Evolutionary conservation across 768 basidiomycete species (phyloP).

Genomic region (Phlebiopsis gigantea): DNA sequence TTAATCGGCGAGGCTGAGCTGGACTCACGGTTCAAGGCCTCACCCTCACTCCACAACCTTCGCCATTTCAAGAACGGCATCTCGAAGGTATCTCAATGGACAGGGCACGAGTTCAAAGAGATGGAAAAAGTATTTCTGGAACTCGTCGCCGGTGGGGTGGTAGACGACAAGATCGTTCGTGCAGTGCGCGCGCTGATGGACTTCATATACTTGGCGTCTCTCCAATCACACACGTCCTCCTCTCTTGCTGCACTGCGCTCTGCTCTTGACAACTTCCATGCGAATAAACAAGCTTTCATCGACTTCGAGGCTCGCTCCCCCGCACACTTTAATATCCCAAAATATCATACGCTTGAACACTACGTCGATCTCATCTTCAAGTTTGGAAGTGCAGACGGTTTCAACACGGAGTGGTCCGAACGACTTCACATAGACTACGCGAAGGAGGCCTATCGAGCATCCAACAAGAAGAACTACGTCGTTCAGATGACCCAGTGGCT

Average conservation of each 20-base stretch:
- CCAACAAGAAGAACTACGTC: slow-evolving; percentile 25
- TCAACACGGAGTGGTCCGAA: slow-evolving; percentile 28
- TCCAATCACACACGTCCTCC: slow-evolving; percentile 26
- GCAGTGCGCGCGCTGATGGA: slow-evolving; percentile 31
- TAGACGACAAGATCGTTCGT: slow-evolving; percentile 21
- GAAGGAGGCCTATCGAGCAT: slow-evolving; percentile 27
- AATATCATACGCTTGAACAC: slow-evolving; percentile 17
- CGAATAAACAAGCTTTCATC: slow-evolving; percentile 32
- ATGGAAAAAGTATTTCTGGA: slow-evolving; percentile 20
- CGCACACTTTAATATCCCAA: slow-evolving; percentile 15
- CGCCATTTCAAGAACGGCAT: slow-evolving; percentile 20
- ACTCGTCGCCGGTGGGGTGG: slow-evolving; percentile 12
- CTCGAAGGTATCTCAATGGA: slow-evolving; percentile 35
- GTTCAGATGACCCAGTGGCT: slow-evolving; percentile 29
- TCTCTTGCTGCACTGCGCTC: slow-evolving; percentile 25
- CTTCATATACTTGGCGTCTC: slow-evolving; percentile 35
- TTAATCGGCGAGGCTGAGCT: slow-evolving; percentile 12
- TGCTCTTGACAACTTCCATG: slow-evolving; percentile 31
- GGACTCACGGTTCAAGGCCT: slow-evolving; percentile 12
- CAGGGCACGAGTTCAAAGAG: slow-evolving; percentile 34
- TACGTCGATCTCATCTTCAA: slow-evolving; percentile 8
- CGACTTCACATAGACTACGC: slow-evolving; percentile 28
- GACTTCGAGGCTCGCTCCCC: slow-evolving; percentile 24
- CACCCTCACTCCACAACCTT: slow-evolving; percentile 8
- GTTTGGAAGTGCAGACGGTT: slow-evolving; percentile 25